Base-by-base conservation (phyloP, 2,329 filamentous ascomycete genomes). In the Fusarium decemcellulare region DNA sequence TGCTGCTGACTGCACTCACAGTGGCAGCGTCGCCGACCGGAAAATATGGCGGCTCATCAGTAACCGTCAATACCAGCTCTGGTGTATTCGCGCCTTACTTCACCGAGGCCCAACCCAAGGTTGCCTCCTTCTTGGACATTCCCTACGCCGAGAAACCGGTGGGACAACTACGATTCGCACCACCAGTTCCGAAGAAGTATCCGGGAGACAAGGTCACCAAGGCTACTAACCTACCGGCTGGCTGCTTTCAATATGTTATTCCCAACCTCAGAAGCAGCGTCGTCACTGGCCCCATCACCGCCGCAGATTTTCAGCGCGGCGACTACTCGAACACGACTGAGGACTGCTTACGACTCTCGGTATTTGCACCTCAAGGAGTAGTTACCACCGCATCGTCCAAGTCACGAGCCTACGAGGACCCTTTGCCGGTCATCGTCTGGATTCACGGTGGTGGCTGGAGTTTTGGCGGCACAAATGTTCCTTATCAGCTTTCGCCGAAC, bases 91-190 rank as follows among this genome's bases (percentile, higher is more conserved):
- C 44, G 2, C 69, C 69, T 12, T 60, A 65, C 16, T 43, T 62
- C 5, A 34, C 56, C 1, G 27, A 44, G 12, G 10, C 34, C 0
- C 48, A 72, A 6, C 63, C 59, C 0, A 43, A 57, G 1, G 56
- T 71, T 10, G 68, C 69, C 11, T 60, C 65, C 10, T 71, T 71
- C 34, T 46, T 71, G 12, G 59, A 71, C 10, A 70, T 71, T 27
- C 63, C 69, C 0, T 71, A 61, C 10, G 69, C 68, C 8, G 63
- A 71, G 10, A 62, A 23, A 2, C 69, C 69, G 6, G 14, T 44
- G 8, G 57, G 65, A 2, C 23, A 53, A 2, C 63, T 71, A 12
- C 61, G 68, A 14, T 71, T 71, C 18, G 11, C 53, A 4, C 16
- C 65, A 10, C 65, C 69, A 3, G 37, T 62, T 15, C 15, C 47